A percentile compares a stretch with the other conserved stretches of the same genome.
phyloP scores from a whole-genome alignment of 768 basidiomycete species.

The Boletus tomentosulus region DNA sequence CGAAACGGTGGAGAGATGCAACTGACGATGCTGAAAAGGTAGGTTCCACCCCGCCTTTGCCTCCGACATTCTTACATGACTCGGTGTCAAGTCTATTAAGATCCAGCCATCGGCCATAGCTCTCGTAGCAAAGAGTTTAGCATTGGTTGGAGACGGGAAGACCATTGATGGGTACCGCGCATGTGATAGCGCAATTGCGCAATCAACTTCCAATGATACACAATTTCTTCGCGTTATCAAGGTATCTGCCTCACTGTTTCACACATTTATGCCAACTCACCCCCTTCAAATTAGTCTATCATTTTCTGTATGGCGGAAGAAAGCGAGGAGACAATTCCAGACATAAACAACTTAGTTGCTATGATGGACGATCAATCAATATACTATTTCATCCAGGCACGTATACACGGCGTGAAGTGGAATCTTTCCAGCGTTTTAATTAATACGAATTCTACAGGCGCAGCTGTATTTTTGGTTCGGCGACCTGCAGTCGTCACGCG shows the following conservation, averaged over 20 bases:
- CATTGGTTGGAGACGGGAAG: conserved; percentile 2
- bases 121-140: conserved; percentile 5
- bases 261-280: not conserved
- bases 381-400: conserved; percentile 2
- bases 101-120: conserved; percentile 5
- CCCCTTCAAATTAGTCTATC: not conserved
- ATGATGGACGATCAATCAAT: not conserved
- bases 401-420: not conserved
- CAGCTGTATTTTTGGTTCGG: conserved; percentile 5
- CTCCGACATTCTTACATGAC: not conserved
- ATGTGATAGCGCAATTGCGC: conserved; percentile 4
- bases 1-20: conserved; percentile 2
- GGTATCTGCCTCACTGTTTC: not conserved
- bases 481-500: not conserved
- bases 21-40: conserved; percentile 3
- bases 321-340: not conserved
- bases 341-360: not conserved
- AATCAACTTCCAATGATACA: not conserved
- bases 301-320: conserved; percentile 1
- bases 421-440: not conserved
- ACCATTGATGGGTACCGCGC: not conserved
- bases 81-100: conserved; percentile 1
- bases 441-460: not conserved
- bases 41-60: not conserved
- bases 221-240: conserved; percentile 6